These are phyloP conservation scores for Candida railenensis DNA, from an alignment of 805 yeast genomes.

Conservation along the genomic window DNA sequence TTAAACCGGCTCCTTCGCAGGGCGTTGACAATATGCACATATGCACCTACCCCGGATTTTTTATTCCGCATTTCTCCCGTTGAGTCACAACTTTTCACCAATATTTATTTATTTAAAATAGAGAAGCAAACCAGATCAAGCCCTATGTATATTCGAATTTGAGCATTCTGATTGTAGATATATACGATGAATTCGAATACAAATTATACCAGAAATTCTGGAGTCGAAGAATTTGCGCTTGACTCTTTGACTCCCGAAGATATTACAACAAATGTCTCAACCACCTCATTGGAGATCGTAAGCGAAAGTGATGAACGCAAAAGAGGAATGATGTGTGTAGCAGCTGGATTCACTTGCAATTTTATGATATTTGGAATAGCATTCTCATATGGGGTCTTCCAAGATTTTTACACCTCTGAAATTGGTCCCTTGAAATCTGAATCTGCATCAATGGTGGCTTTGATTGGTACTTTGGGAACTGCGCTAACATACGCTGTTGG, in stretches of 20 bases:
- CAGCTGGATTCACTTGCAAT: conserved; percentile 22
- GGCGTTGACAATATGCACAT: too few species aligned
- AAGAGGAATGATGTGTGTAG: conserved; percentile 4
- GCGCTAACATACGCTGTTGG: conserved; percentile 28
- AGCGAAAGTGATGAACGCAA: background rate
- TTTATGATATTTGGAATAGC: conserved; percentile 36
- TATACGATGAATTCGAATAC: background rate
- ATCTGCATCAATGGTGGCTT: conserved; percentile 25
- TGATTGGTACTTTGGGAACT: conserved; percentile 32
- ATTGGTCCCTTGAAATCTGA: conserved; percentile 25
- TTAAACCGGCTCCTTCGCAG: too few species aligned
- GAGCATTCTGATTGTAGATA: too few species aligned
- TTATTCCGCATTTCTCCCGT: too few species aligned
- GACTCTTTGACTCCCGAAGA: background rate
- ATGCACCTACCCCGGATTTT: too few species aligned
- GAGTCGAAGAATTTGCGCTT: background rate
- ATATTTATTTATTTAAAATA: too few species aligned
- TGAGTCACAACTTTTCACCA: too few species aligned
- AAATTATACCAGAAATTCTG: background rate
- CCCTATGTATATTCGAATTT: too few species aligned
- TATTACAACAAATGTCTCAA: background rate
- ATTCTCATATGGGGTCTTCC: conserved; percentile 37
- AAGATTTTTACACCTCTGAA: conserved; percentile 28
- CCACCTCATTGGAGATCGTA: background rate
- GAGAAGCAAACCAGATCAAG: too few species aligned